These are phyloP conservation scores for Alternaria sp. DNA, from an alignment of 2,329 filamentous ascomycete genomes.

Conservation along the genomic window DNA sequence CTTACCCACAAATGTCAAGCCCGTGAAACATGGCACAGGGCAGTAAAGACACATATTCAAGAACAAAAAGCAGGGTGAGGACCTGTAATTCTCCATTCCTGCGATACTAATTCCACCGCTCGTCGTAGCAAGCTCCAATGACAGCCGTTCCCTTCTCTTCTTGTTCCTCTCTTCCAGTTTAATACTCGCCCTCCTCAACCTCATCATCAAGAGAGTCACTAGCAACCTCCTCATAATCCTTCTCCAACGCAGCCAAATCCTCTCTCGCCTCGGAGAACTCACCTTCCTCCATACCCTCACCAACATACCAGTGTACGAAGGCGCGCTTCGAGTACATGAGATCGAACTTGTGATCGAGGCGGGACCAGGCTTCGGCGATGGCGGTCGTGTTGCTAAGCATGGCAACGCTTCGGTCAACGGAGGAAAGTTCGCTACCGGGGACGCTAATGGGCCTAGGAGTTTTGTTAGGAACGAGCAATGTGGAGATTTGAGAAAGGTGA, in stretches of 20 bases:
- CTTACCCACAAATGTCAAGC: no score
- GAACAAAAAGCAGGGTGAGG: not conserved
- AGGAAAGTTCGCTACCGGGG: constrained; percentile 94
- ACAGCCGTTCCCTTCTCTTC: constrained; percentile 6
- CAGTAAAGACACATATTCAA: not conserved
- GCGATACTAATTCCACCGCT: not conserved
- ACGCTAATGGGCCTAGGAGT: constrained; percentile 86
- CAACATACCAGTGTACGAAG: constrained; percentile 82
- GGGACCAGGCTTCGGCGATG: constrained; percentile 76
- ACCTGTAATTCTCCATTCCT: not conserved
- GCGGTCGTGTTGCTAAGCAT: constrained; percentile 80
- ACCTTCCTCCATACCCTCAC: constrained; percentile 91
- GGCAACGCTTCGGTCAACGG: constrained; percentile 93
- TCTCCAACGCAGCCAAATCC: constrained; percentile 84
- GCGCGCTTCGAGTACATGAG: constrained; percentile 82
- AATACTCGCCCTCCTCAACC: constrained; percentile 60
- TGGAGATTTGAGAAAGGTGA: not conserved
- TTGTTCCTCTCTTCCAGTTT: constrained; percentile 9
- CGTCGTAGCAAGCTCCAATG: constrained; percentile 28
- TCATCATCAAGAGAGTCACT: constrained; percentile 70
- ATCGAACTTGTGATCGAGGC: constrained; percentile 77
- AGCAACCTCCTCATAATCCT: constrained; percentile 87
- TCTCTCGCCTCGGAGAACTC: constrained; percentile 89
- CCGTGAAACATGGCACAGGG: no score
- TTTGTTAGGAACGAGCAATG: constrained; percentile 6